These are phyloP conservation scores for Geotrichum bryndzae DNA, from an alignment of 1,139 yeast species.

Conservation along the genomic window DNA sequence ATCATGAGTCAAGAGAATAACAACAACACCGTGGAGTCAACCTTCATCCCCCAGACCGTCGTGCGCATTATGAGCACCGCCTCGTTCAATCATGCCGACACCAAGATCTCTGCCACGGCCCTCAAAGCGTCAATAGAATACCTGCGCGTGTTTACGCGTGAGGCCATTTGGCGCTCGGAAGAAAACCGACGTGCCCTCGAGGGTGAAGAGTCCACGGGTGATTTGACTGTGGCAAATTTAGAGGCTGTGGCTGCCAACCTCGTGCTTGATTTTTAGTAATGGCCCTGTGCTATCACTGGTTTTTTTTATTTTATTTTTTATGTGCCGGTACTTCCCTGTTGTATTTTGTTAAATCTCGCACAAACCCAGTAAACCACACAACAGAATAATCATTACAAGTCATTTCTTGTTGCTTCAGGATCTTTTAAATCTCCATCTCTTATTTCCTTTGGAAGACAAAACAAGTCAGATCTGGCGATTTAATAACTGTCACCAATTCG, in stretches of 20 bases:
- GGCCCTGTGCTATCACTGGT: not conserved
- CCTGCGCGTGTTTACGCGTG: conserved; percentile 31
- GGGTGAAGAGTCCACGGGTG: conserved; percentile 18
- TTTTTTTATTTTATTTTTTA: not conserved
- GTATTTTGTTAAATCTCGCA: too few relatives aligned
- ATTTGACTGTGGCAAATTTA: conserved; percentile 1
- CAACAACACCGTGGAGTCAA: conserved; percentile 16
- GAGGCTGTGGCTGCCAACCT: conserved; percentile 8
- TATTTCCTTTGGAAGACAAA: not conserved
- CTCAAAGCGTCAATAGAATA: conserved; percentile 29
- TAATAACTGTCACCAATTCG: not conserved
- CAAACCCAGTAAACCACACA: too few relatives aligned
- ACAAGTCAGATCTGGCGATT: not conserved
- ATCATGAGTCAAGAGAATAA: conserved; percentile 25
- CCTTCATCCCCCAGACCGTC: conserved; percentile 24
- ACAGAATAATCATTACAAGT: too few relatives aligned
- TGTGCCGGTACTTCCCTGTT: too few relatives aligned
- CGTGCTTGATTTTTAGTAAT: conserved; percentile 9
- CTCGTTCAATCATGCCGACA: conserved; percentile 26
- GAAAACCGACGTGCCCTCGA: conserved; percentile 18
- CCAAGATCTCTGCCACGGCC: conserved; percentile 26
- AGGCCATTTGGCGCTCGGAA: conserved; percentile 32
- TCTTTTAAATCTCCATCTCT: not conserved
- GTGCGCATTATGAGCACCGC: conserved; percentile 25
- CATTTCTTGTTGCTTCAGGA: not conserved